Base-by-base conservation (phyloP, 2,329 filamentous ascomycete genomes). In the Penicillium hesseltinei region DNA sequence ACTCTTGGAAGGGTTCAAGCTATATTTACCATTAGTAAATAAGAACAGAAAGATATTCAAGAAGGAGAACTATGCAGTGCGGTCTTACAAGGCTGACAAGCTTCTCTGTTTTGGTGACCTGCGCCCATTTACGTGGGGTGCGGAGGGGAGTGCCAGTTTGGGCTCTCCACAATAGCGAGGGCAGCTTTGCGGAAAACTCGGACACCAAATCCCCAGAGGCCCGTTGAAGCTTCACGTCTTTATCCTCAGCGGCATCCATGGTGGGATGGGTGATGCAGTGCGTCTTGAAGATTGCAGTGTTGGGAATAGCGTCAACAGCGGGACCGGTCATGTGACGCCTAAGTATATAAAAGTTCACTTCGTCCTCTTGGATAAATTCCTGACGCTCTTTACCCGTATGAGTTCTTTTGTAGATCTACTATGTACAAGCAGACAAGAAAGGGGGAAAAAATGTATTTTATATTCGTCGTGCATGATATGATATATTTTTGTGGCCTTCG, bases 1-100 rank as follows among this genome's bases (percentile, higher is more conserved):
- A 88, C 79, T 97, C 92, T 80, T 97, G 93, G 66, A 97, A 99
- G 2, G 89, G 87, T 65, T 97, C 92, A 49, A 99, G 84, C 78
- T 80, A 57, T 61, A 54, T 19, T 23, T 17, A 40, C 15, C 10
- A 59, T 62, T 45, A 69, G 31, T 38, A 48, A 54, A 62, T 55
- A 4, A 44, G 25, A 31, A 46, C 29, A 46, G 46, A 48, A 19
- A 27, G 4, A 21, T 2, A 39, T 5, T 5, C 7, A 25, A 27
- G 27, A 49, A 19, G 4, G 25, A 10, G n/a, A 33, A 11, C 1
- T 38, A 45, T 52, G 19, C 10, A 11, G 50, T 33, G n/a, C 17
- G 35, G 43, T 58, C 75, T 69, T 73, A 77, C 75, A 59, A 78
- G 71, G 27, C 63, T 62, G 50, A 76, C 72, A 23, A 78, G 67